These are phyloP conservation scores for Beta corolliflora DNA, from an alignment of 179 eudicot genomes.

Conservation along the genomic window DNA sequence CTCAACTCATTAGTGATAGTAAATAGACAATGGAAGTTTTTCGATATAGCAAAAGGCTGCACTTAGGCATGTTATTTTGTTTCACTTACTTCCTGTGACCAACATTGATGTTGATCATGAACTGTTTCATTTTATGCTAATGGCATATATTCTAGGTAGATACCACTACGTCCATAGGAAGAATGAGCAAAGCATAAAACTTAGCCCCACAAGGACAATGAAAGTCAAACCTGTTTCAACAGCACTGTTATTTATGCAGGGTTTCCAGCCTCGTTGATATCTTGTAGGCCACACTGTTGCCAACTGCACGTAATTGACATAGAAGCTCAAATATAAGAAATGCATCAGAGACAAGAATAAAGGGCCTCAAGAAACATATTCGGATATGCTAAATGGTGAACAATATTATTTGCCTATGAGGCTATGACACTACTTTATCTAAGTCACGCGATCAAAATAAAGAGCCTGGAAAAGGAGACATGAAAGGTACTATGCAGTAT, in stretches of 20 bases:
- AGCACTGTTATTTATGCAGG: conserved; percentile 56
- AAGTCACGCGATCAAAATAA: not conserved
- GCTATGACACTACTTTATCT: not conserved
- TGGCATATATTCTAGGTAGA: not conserved
- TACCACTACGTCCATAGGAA: not conserved
- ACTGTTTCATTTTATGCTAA: not conserved
- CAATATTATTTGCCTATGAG: not conserved
- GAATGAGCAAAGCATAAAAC: not conserved
- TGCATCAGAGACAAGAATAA: conserved; percentile 1
- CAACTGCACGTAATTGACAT: conserved; percentile 57
- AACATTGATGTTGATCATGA: not conserved
- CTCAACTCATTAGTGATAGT: not conserved
- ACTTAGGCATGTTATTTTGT: not conserved
- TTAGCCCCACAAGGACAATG: conserved; percentile 11
- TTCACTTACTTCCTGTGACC: not conserved
- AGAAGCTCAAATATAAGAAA: conserved; percentile 19
- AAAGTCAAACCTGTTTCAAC: conserved; percentile 65
- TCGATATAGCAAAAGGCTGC: not conserved
- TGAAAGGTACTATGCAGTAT: not conserved
- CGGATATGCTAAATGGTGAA: conserved; percentile 2
- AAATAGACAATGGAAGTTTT: not conserved
- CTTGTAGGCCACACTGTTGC: conserved; percentile 74
- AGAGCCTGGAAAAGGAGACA: not conserved
- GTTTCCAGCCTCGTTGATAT: conserved; percentile 69
- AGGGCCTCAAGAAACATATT: not conserved